These are phyloP conservation scores for Eucalyptus viminalis DNA, from an alignment of 345 rosid genomes.

Conservation along the genomic window DNA sequence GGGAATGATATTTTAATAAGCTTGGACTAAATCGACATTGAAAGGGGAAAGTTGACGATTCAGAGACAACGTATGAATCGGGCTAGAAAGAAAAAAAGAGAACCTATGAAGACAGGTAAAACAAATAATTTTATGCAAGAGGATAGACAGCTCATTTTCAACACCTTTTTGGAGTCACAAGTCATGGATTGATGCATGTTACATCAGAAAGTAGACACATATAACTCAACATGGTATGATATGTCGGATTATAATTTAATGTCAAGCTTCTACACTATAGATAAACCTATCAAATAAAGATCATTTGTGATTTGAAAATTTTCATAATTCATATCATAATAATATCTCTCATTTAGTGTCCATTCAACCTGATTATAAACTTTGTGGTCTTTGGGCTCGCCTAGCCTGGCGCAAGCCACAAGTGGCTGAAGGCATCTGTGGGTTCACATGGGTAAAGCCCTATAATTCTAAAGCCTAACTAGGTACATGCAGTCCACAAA, in stretches of 20 bases:
- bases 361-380: no score
- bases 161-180: background rate
- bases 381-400: background rate
- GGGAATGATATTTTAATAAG: background rate
- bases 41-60: background rate
- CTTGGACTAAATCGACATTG: background rate
- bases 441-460: fast-evolving
- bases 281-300: background rate
- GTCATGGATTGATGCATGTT: background rate
- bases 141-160: background rate
- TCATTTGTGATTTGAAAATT: background rate
- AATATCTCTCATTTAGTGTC: background rate
- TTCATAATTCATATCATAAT: background rate
- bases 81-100: background rate
- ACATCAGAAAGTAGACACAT: background rate
- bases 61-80: background rate
- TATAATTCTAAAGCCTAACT: background rate
- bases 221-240: background rate
- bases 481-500: background rate
- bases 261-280: background rate
- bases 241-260: background rate
- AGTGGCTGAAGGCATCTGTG: background rate
- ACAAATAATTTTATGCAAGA: background rate
- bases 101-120: background rate
- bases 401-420: background rate